Conservation (phyloP, 192 early-diverging fungal species). For the Coemansia sp. region DNA sequence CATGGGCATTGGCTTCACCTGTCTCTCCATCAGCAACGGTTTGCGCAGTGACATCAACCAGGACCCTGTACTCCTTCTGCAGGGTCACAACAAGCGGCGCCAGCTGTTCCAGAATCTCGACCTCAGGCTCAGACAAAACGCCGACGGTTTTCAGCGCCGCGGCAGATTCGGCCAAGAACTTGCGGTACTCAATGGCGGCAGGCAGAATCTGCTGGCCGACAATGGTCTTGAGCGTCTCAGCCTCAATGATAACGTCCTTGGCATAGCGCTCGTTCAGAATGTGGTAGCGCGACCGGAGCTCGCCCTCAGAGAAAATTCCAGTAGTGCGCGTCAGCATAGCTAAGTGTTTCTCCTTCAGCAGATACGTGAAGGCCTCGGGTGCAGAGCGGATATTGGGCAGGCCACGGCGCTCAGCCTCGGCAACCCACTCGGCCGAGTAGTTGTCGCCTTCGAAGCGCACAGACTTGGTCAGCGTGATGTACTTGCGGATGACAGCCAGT, state of each 20-base stretch:
- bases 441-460: slow-evolving; percentile 98
- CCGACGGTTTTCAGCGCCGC: slow-evolving; percentile 64
- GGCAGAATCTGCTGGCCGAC: slow-evolving; percentile 85
- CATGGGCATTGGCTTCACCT: slow-evolving; percentile 64
- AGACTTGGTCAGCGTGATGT: slow-evolving; percentile 62
- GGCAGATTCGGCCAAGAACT: slow-evolving; percentile 80
- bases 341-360: slow-evolving; percentile 68
- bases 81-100: slow-evolving; percentile 61
- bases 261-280: slow-evolving; percentile 96
- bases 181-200: slow-evolving; percentile 84
- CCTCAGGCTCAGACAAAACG: slow-evolving; percentile 66
- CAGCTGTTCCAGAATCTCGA: slow-evolving; percentile 65
- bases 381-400: slow-evolving; percentile 93
- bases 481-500: slow-evolving; percentile 82
- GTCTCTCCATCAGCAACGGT: slow-evolving; percentile 53
- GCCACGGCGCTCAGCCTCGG: slow-evolving; percentile 91
- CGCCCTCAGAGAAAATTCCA: slow-evolving; percentile 82
- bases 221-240: slow-evolving; percentile 81
- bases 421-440: slow-evolving; percentile 93
- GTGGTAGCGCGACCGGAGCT: slow-evolving; percentile 91
- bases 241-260: slow-evolving; percentile 96
- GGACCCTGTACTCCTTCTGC: slow-evolving; percentile 56
- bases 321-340: slow-evolving; percentile 73
- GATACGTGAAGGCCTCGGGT: slow-evolving; percentile 85
- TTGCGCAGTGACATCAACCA: slow-evolving; percentile 56